Evolutionary conservation across 164 flowering plant genomes (phyloP).

Genomic region (Kingdonia uniflora): DNA sequence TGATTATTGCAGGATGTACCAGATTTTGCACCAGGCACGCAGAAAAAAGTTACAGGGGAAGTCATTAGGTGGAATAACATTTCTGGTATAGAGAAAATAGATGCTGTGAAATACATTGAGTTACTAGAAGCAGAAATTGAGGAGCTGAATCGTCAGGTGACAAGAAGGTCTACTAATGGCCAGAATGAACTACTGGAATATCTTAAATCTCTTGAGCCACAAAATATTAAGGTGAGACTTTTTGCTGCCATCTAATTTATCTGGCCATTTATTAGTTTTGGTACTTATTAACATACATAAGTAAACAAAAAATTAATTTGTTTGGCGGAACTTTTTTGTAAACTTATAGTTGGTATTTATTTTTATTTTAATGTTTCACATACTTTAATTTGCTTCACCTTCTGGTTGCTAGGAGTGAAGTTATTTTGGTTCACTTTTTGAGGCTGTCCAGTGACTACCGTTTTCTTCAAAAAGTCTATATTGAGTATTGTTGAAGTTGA

Average conservation of each 20-base stretch:
- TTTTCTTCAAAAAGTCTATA: no score
- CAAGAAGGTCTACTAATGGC: slow-evolving; percentile 50
- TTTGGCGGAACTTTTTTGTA: no score
- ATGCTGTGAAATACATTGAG: slow-evolving; percentile 87
- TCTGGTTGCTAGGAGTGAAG: no score
- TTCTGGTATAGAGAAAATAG: slow-evolving; percentile 86
- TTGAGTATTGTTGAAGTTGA: no score
- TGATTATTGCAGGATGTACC: slow-evolving; percentile 49
- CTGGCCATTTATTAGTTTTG: background rate
- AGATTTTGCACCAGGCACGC: slow-evolving; percentile 93
- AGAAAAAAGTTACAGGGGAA: slow-evolving; percentile 92
- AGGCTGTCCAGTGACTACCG: no score
- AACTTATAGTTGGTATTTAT: no score
- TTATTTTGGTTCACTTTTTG: no score
- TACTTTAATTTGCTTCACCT: no score
- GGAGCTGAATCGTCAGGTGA: slow-evolving; percentile 76
- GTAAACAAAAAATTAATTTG: no score
- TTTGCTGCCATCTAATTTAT: background rate
- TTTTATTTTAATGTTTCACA: no score
- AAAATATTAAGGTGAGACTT: slow-evolving; percentile 68
- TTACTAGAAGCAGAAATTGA: slow-evolving; percentile 94
- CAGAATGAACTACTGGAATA: slow-evolving; percentile 83
- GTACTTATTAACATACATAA: background rate
- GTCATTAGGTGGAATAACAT: slow-evolving; percentile 91
- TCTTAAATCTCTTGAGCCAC: slow-evolving; percentile 92